A percentile compares a stretch with the other conserved stretches of the same genome.
phyloP scores from a whole-genome alignment of 2,329 filamentous ascomycete genomes.

The Byssothecium circinans region DNA sequence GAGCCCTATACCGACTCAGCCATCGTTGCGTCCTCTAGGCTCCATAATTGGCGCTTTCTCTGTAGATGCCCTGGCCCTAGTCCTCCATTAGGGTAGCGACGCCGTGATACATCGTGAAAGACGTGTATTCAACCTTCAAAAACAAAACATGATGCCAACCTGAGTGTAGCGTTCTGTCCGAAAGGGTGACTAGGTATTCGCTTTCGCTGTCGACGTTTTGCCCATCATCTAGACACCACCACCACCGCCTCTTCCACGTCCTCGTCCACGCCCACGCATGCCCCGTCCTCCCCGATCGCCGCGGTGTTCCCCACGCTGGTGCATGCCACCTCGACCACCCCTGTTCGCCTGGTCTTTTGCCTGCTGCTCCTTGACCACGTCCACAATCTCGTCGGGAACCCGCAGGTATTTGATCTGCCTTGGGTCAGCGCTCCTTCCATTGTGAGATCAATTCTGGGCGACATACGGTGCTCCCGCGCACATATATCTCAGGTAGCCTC shows the following conservation, averaged over 20 bases:
- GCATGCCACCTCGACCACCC: slow-evolving; percentile 68
- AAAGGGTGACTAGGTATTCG: neutral
- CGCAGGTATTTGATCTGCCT: slow-evolving; percentile 94
- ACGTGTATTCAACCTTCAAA: neutral
- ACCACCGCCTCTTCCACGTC: slow-evolving; percentile 58
- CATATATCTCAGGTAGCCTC: slow-evolving; percentile 88
- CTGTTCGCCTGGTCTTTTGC: slow-evolving; percentile 62
- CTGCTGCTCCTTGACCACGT: slow-evolving; percentile 90
- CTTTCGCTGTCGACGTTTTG: neutral
- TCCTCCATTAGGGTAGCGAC: neutral
- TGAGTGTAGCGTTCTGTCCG: neutral
- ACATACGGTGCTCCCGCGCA: slow-evolving; percentile 94
- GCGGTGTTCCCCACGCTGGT: slow-evolving; percentile 57
- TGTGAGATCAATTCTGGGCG: neutral
- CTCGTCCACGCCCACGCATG: slow-evolving; percentile 56
- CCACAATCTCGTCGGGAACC: slow-evolving; percentile 95
- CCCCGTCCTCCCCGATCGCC: slow-evolving; percentile 55
- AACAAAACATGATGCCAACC: neutral
- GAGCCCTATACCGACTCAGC: neutral
- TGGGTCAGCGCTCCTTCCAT: slow-evolving; percentile 7
- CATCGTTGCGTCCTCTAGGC: neutral
- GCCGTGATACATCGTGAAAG: neutral
- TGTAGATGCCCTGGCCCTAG: neutral
- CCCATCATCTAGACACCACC: slow-evolving; percentile 41
- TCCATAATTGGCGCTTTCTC: neutral